Conservation (phyloP, 352 stramenopile species). For the Phytophthora kernoviae region DNA sequence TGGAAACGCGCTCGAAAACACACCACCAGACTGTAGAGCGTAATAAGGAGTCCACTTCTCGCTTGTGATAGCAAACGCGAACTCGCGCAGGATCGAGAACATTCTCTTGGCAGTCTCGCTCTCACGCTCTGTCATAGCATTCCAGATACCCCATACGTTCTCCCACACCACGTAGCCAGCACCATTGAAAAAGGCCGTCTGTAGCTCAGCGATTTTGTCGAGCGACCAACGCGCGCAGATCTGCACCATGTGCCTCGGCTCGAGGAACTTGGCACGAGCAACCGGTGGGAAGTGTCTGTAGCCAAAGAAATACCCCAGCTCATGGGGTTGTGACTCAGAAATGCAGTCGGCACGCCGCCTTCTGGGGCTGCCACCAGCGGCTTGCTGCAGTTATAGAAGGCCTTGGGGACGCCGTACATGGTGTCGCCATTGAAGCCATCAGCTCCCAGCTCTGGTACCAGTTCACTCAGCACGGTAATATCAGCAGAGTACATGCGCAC, state of each 20-base stretch:
- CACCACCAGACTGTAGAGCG: conserved; percentile 24
- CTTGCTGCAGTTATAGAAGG: conserved; percentile 79
- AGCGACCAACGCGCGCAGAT: conserved; percentile 85
- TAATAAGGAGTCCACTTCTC: conserved; percentile 66
- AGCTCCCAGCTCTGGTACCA: conserved; percentile 46
- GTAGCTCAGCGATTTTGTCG: conserved; percentile 62
- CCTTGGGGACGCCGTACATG: conserved; percentile 83
- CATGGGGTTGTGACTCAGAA: conserved; percentile 68
- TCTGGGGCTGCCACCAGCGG: conserved; percentile 65
- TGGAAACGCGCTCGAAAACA: conserved; percentile 60
- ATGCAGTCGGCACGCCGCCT: conserved; percentile 69
- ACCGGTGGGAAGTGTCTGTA: conserved; percentile 74
- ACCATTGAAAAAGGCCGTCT: conserved; percentile 85
- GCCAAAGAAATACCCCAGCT: conserved; percentile 86
- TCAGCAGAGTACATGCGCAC: conserved; percentile 81
- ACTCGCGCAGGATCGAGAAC: conserved; percentile 70
- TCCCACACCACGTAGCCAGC: conserved; percentile 89
- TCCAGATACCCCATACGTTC: conserved; percentile 91
- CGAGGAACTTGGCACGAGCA: conserved; percentile 77
- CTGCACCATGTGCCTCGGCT: conserved; percentile 83
- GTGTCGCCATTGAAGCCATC: conserved; percentile 91
- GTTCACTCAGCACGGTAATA: conserved; percentile 50
- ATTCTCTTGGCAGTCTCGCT: conserved; percentile 60
- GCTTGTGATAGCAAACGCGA: conserved; percentile 50
- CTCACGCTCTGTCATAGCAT: conserved; percentile 77